Evolutionary conservation across 768 basidiomycete genomes (phyloP), one percentile per base, ranked within the genome.

Genomic region (Leccinum pellstonianum): DNA sequence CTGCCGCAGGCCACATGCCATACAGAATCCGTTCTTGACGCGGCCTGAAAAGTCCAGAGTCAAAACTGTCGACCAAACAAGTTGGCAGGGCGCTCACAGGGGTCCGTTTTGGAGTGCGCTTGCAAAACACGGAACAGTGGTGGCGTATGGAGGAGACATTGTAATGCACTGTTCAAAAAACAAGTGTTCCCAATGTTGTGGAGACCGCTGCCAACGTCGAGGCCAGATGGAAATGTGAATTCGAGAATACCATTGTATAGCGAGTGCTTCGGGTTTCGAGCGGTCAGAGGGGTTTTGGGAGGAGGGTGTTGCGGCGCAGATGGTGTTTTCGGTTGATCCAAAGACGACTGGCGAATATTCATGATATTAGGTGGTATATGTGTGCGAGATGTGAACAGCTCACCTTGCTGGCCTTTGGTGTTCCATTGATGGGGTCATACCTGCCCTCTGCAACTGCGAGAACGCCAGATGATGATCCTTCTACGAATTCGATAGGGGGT

Each of bases 181-280:
- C 97, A 99, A 2, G 93, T 96, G 70, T 98, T 98, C 50, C 93
- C 93, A 27, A 78, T 87, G 74, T 98, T 98, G 68, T 83, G 80
- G 50, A 98, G 77, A 1, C 95, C 95, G 53, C 70, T 73, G 43
- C 83, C 89, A 54, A 82, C 71, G 55, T 68, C 76, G 53, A 69
- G 79, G 14, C 70, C 73, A 23, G 71, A 55, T 1, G 88, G 87
- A 88, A 88, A 92, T 46, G 85, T 69, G 49, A 80, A 75, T 64
- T 90, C 87, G 53, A 92, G 80, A 37, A 80, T 73, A 52, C 80
- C 78, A 21, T 77, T 73, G 66, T 83, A 81, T 19, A 89, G 73
- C 53, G 81, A 77, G 52, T 65, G 62, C 62, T 74, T 80, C 55
- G 60, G 8, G 64, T 62, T 55, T 66, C 69, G 57, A 55, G 66